These are phyloP conservation scores for Boletus patriciae DNA, from an alignment of 768 basidiomycete species.

Conservation along the genomic window DNA sequence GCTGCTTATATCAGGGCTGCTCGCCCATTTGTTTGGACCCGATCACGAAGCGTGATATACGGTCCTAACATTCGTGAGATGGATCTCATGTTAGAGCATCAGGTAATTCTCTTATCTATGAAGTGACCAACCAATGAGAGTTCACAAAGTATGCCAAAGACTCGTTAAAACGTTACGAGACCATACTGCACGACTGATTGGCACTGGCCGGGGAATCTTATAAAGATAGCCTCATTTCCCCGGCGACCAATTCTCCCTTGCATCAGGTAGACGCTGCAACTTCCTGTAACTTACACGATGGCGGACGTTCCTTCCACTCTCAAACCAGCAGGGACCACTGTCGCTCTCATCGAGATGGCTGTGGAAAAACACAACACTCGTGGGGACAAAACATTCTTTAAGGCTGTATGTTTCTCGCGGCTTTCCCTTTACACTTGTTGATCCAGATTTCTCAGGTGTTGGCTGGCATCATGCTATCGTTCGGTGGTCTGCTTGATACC, in stretches of 20 bases:
- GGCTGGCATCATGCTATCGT: constrained; percentile 73
- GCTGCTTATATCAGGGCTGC: not conserved
- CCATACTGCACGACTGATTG: too few species aligned
- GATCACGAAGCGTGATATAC: not conserved
- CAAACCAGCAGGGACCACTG: constrained; percentile 58
- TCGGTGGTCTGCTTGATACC: constrained; percentile 64
- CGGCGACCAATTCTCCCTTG: not conserved
- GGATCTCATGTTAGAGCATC: constrained; percentile 2
- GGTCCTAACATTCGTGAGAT: not conserved
- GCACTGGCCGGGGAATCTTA: too few species aligned
- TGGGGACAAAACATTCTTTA: constrained; percentile 59
- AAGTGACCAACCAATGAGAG: too few species aligned
- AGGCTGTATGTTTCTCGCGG: constrained; percentile 51
- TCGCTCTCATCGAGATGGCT: constrained; percentile 53
- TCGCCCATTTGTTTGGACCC: not conserved
- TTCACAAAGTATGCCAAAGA: too few species aligned
- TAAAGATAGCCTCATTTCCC: constrained; percentile 18
- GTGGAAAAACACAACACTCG: constrained; percentile 65
- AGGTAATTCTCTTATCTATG: too few species aligned
- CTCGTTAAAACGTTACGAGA: too few species aligned
- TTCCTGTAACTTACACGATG: constrained; percentile 11
- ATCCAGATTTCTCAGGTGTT: constrained; percentile 45
- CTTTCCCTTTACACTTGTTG: not conserved
- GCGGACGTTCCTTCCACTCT: constrained; percentile 45
- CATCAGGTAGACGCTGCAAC: too few species aligned